phyloP scores from a whole-genome alignment of 306 rosid species.

The Vigna radiata region DNA sequence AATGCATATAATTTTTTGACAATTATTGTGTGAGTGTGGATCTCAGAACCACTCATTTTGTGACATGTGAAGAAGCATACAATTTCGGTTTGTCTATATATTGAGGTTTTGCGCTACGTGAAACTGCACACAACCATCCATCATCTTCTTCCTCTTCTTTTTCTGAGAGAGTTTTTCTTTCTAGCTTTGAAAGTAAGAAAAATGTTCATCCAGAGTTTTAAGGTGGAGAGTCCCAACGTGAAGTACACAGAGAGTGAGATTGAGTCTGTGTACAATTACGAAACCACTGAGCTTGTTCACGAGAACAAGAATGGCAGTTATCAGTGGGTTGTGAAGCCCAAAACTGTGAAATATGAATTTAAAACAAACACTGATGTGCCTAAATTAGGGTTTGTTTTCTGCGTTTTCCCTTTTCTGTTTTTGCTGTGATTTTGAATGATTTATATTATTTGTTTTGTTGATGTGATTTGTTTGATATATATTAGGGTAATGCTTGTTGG shows the following conservation, averaged over 20 bases:
- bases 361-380: constrained; percentile 77
- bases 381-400: constrained; percentile 73
- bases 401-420: no score
- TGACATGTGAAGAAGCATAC: constrained; percentile 49
- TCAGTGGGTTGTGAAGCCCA: constrained; percentile 94
- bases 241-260: constrained; percentile 77
- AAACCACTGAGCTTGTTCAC: constrained; percentile 92
- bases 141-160: background rate
- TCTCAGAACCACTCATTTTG: constrained; percentile 5
- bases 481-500: constrained; percentile 95
- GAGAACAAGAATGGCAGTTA: constrained; percentile 80
- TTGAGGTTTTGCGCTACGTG: background rate
- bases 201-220: constrained; percentile 87
- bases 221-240: constrained; percentile 91
- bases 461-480: background rate
- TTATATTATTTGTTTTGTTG: background rate
- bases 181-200: background rate
- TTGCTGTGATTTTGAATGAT: no score
- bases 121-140: background rate
- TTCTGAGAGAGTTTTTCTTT: background rate
- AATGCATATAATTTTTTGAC: background rate
- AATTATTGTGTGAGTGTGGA: background rate
- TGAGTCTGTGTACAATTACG: constrained; percentile 83
- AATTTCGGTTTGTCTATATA: constrained; percentile 50
- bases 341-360: constrained; percentile 80